Evolutionary conservation across 805 yeast species (phyloP), one percentile per base, ranked within the genome.

Genomic region (Starmerella bombi): DNA sequence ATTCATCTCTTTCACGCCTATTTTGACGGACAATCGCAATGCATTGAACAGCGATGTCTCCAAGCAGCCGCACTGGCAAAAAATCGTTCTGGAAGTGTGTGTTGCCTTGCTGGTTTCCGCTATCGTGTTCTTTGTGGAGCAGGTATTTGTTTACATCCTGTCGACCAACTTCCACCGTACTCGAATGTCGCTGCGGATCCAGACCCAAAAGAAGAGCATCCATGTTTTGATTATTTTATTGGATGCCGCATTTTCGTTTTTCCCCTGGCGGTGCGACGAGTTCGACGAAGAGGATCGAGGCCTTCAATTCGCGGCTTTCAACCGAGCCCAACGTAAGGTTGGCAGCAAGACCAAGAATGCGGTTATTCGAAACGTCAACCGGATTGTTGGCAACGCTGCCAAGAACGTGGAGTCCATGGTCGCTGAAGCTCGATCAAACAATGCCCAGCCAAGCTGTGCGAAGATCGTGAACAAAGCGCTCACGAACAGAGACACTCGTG

Each of bases 111-210:
- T 64, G 12, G 54, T 63, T 16, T 51, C 61, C 3, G 57, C 66
- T 1, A 43, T 61, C 25, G 55, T 63, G 23, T 61, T 50, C 44
- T 45, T 60, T 17, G 54, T 55, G 12, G 68, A 63, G 49, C 57
- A 62, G 42, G 44, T 61, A 20, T 44, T 60, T 37, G 53, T 63
- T 33, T 64, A 63, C 34, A 41, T 59, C 42, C 50, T 63, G 37
- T 60, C 66, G 4, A 61, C 65, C 15, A 58, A 57, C 32, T 63
- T 58, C 57, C 67, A 64, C 50, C 48, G 54, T 34, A 60, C 62
- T 7, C 57, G 65, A 25, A 59, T 63, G 51, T 58, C 66, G 2
- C 33, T 44, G 32, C 56, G 66, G 9, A 63, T 64, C 43, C 52
- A 55, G 40, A 52, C 43, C 33, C 59, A 63, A 51, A 64, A 63